Evolutionary conservation across 768 basidiomycete species (phyloP).

Genomic region (Cyclocybe cylindracea): DNA sequence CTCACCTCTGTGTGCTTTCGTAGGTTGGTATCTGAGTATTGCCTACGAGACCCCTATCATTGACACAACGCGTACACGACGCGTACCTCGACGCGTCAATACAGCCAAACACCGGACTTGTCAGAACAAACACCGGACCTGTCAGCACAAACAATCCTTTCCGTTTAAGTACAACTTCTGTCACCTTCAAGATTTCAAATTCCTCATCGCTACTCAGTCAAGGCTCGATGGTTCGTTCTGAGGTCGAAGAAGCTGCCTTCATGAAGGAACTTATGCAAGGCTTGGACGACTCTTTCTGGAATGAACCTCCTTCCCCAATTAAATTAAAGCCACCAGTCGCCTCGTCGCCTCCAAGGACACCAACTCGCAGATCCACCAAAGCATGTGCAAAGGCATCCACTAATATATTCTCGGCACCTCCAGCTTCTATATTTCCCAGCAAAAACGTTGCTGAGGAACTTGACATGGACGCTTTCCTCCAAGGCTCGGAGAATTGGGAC

Average conservation of each 20-base stretch:
- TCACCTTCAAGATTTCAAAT: background rate
- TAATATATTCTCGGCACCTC: too few relatives aligned
- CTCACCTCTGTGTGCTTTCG: too few relatives aligned
- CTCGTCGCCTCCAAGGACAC: slow-evolving; percentile 23
- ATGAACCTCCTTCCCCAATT: slow-evolving; percentile 18
- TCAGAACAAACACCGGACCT: too few relatives aligned
- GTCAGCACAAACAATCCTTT: slow-evolving; percentile 6
- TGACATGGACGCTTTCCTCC: slow-evolving; percentile 52
- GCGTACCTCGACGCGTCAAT: slow-evolving; percentile 10
- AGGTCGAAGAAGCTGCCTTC: slow-evolving; percentile 57
- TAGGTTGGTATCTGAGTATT: too few relatives aligned
- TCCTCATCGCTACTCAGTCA: background rate
- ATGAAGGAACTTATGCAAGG: slow-evolving; percentile 44
- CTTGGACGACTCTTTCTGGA: slow-evolving; percentile 56
- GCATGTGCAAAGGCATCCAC: too few relatives aligned
- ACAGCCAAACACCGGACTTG: slow-evolving; percentile 5
- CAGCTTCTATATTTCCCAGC: too few relatives aligned
- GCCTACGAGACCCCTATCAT: too few relatives aligned
- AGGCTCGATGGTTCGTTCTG: slow-evolving; percentile 16
- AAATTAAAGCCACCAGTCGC: slow-evolving; percentile 7
- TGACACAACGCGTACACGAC: background rate
- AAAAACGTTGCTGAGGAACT: slow-evolving; percentile 21
- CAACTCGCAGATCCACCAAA: slow-evolving; percentile 3
- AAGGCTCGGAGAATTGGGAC: slow-evolving; percentile 73
- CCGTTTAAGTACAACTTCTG: background rate